These are phyloP conservation scores for Saposhnikovia divaricata DNA, from an alignment of 129 eudicot species.

Conservation along the genomic window DNA sequence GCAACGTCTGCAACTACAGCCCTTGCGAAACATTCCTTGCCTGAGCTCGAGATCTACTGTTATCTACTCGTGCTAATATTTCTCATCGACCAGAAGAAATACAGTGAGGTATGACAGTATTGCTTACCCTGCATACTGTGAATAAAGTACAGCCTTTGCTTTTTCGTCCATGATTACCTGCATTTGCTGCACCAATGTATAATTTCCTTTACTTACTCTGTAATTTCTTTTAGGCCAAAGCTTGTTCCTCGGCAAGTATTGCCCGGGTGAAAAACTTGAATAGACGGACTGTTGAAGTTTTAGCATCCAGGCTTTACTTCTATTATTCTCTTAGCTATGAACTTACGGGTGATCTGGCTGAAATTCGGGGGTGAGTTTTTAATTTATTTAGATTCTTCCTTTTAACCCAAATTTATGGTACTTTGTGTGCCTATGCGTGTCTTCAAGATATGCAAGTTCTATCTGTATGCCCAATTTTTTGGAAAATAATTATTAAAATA, in stretches of 20 bases:
- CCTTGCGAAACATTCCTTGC: conserved; percentile 52
- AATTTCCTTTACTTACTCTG: not conserved
- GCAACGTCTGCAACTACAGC: conserved; percentile 60
- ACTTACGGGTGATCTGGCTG: conserved; percentile 81
- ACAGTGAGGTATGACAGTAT: conserved; percentile 47
- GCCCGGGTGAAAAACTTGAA: conserved; percentile 74
- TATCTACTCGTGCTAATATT: conserved; percentile 79
- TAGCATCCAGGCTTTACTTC: conserved; percentile 78
- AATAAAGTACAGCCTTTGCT: conserved; percentile 12
- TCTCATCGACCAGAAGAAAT: conserved; percentile 78
- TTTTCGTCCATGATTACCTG: conserved; percentile 1
- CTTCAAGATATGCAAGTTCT: not conserved
- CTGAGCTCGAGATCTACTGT: conserved; percentile 87
- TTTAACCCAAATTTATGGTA: not conserved
- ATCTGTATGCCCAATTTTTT: not conserved
- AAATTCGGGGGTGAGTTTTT: conserved; percentile 78
- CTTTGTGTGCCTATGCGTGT: not conserved
- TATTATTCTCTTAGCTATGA: conserved; percentile 85
- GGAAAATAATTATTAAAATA: no score
- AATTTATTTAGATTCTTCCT: not conserved
- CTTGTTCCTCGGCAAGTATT: conserved; percentile 92
- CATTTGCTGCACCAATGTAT: conserved; percentile 1
- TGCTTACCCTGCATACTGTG: not conserved
- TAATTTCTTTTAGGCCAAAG: conserved; percentile 59
- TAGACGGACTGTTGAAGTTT: conserved; percentile 75